Evolutionary conservation across 345 rosid species (phyloP), one percentile per base, ranked within the genome.

Genomic region (Sisymbrium altissimum): DNA sequence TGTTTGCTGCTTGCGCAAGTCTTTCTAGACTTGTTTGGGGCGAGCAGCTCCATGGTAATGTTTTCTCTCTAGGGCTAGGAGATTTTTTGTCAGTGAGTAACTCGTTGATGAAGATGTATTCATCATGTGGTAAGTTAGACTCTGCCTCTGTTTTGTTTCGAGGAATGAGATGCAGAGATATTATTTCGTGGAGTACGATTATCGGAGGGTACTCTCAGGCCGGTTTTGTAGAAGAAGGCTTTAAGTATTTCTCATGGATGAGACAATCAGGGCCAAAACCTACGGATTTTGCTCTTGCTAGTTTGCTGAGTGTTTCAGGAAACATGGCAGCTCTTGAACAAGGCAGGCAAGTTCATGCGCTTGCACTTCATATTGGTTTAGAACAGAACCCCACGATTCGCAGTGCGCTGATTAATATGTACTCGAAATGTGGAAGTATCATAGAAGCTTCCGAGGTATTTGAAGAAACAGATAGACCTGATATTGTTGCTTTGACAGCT

Each of bases 161-260:
- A 25, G 86, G 82, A 62, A 80, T 91, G 84, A 61, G 58, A 23
- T 63, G 61, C 64, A 87, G 81, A 74, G 97, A 94, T 71, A 83
- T 86, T 70, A 64, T 94, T 76, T 88, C 98, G 0, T 91, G 98
- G 98, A 94, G 91, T 76, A 87, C 97, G 6, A 86, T 94, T 23
- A 89, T 91, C 54, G 82, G 83, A 45, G 91, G 84, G 41, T 88
- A 86, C 81, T 81, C 87, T 74, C 92, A 87, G 79, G 93, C 80
- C 57, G 95, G 97, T 52, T 68, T 29, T 64, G 85, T 76, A n/a
- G 87, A 84, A 74, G 90, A 93, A 81, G 83, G 87, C 78, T 89
- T 89, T 66, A 68, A 73, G 59, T 81, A 88, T 82, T 81, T 94
- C 50, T 87, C 91, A 13, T 68, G 80, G 88, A 91, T 94, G 97